Base-by-base conservation (phyloP, 2,329 filamentous ascomycete genomes). In the Xylaria sp. region DNA sequence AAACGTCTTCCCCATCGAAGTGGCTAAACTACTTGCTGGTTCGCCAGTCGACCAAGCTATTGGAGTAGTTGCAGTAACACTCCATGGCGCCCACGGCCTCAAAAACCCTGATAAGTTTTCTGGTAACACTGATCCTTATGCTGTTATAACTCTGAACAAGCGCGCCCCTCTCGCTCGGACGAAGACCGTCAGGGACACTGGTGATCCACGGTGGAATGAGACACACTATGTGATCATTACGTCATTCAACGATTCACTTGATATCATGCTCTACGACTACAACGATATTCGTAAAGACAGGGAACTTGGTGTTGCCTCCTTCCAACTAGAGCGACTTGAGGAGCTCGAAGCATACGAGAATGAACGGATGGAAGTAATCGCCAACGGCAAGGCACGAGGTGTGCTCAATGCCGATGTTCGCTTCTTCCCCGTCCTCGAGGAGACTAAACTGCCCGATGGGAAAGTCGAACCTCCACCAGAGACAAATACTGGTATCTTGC, bases 221-320 rank as follows among this genome's bases (percentile, higher is more conserved):
- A 99, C 96, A 0, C 90, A 98, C 78, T 98, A 98, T 79, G 89
- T 98, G 75, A 96, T 99, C 72, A 86, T 99, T 73, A 97, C 94
- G 1, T 97, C 94, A 3, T 92, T 97, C 78, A 92, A 92, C 67
- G 96, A 99, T 78, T 87, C 92, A 33, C 85, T 99, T 64, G 96
- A 95, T 25, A 87, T 99, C 65, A 89, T 92, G 65, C 80, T 97
- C 36, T 97, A 90, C 76, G 96, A 99, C 80, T 98, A 91, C 86
- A 99, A 99, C 76, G 96, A 98, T 67, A 92, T 92, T 80, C 91
- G 96, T 73, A 99, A 98, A 83, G 94, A 98, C 82, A 98, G 98
- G 83, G 94, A 98, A 79, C 88, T 99, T 57, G 96, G 95, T 63
- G 87, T 90, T 25, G 94, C 94, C 0, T 94, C 92, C 0, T 99